Evolutionary conservation across 2,329 filamentous ascomycete genomes (phyloP), one percentile per base, ranked within the genome.

Genomic region (Sclerotinia nivalis): DNA sequence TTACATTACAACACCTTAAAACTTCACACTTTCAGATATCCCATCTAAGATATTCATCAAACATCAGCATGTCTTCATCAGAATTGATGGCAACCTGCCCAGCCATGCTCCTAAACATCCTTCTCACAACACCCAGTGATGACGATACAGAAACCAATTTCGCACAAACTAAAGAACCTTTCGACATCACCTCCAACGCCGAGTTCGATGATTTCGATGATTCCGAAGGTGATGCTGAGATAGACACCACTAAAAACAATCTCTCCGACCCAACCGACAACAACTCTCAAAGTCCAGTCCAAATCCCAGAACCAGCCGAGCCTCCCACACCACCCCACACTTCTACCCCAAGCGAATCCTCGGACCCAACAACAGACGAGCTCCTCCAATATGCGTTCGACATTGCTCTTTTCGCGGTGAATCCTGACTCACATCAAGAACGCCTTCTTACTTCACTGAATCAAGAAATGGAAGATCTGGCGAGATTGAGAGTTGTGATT

Each of bases 341-440:
- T 25, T 52, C n/a, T 6, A 52, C 13, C 12, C 22, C 34, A 8
- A 28, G 20, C 10, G n/a, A 28, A 49, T n/a, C 15, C 1, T 34
- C 59, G 0, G 34, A 28, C 1, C 59, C 59, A 1, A 62, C 59
- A n/a, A 49, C 59, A 5, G 59, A 49, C 3, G 20, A 62, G 2
- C 5, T 62, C 5, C 13, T 62, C 1, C 8, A 9, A n/a, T 62
- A 49, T 10, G 45, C 45, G 1, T 9, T 1, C 1, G 59, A 49
- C 1, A 62, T 20, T 1, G 6, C 7, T 18, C 59, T 62, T 7
- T 34, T 62, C 8, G 59, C 43, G n/a, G 0, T 18, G 0, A 1
- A 18, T 0, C 0, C n/a, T 0, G 12, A 47, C 1, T 2, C 3
- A 34, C 6, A 3, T 7, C 2, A 0, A 4, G 1, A 2, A 4